Percentiles rank a stretch among this genome's conserved stretches.
Conservation (phyloP, 2,329 filamentous ascomycete genomes). For the Penicillium sp. region DNA sequence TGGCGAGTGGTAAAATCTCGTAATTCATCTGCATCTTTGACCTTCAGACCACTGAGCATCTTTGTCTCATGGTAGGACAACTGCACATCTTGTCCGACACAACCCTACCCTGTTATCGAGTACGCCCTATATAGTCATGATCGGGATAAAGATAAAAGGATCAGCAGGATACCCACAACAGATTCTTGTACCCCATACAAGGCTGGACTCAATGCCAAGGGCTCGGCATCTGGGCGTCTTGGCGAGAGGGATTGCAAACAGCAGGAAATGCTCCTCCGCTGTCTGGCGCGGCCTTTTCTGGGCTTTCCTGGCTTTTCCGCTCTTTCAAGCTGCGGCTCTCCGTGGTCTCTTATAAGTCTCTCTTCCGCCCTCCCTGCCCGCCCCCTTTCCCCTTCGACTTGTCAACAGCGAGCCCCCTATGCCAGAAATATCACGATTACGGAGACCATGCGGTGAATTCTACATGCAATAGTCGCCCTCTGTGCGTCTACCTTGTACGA, state of each 20-base stretch:
- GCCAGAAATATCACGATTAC: not conserved
- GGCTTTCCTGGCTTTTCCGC: slow-evolving; percentile 21
- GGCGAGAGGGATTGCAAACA: slow-evolving; percentile 24
- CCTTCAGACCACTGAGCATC: slow-evolving; percentile 3
- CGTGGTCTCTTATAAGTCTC: slow-evolving; percentile 14
- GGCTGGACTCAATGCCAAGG: slow-evolving; percentile 26
- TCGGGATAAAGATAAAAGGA: not conserved
- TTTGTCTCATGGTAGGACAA: not conserved
- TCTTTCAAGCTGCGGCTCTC: slow-evolving; percentile 14
- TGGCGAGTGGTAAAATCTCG: slow-evolving; percentile 22
- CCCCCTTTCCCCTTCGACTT: slow-evolving; percentile 6
- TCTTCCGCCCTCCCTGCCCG: slow-evolving; percentile 7
- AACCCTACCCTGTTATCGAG: not conserved
- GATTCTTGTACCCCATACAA: slow-evolving; percentile 1
- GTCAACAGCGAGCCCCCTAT: slow-evolving; percentile 7
- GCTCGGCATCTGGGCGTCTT: slow-evolving; percentile 32
- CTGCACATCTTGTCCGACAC: slow-evolving; percentile 3
- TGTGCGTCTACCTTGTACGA: slow-evolving; percentile 20
- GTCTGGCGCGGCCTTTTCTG: slow-evolving; percentile 21
- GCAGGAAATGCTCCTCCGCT: slow-evolving; percentile 22
- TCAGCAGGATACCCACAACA: not conserved
- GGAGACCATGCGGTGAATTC: slow-evolving; percentile 22
- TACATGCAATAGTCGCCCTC: slow-evolving; percentile 16
- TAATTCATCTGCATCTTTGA: slow-evolving; percentile 11
- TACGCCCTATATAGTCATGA: not conserved